Evolutionary conservation across 805 yeast species (phyloP), one percentile per base, ranked within the genome.

Genomic region (Candida sakaeoensis): DNA sequence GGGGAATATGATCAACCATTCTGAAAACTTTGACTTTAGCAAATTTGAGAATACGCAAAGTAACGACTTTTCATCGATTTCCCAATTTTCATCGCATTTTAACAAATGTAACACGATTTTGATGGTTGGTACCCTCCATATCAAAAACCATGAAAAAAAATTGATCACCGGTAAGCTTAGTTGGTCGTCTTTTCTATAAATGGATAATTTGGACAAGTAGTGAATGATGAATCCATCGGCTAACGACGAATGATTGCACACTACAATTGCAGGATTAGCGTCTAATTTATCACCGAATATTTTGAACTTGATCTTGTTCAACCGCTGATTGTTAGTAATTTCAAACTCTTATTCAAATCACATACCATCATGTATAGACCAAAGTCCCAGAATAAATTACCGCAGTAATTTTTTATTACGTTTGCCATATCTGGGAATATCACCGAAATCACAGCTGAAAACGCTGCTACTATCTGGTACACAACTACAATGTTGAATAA

Each of bases 1-100:
- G 0, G 97, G 97, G 48, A 89, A 89, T 7, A 85, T 47, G 0
- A 81, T 79, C 0, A 88, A 50, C 86, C 95, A 80, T 48, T 76
- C 73, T 19, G 65, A 67, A n/a, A 49, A 54, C 25, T 57, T 68
- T 19, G 69, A 66, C n/a, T 46, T 50, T 4, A 66, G 22, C 15
- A 71, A 50, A 15, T 56, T 51, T 7, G 57, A 55, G 43, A 76
- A 74, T 17, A 68, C 53, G 37, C 55, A 39, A 42, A 53, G 47
- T 52, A 62, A 54, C 29, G 67, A 57, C 39, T 54, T 57, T 24
- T 60, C 44, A 48, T 73, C 75, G 24, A 79, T 54, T 46, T 72
- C 76, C 84, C 85, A 79, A 51, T 85, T 86, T 47, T 86, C 95
- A 54, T 85, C 89, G 33, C 75, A 68, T 33, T 70, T 68, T 8